phyloP scores from a whole-genome alignment of 176 grass and related monocot species.

The Musa acuminata region DNA sequence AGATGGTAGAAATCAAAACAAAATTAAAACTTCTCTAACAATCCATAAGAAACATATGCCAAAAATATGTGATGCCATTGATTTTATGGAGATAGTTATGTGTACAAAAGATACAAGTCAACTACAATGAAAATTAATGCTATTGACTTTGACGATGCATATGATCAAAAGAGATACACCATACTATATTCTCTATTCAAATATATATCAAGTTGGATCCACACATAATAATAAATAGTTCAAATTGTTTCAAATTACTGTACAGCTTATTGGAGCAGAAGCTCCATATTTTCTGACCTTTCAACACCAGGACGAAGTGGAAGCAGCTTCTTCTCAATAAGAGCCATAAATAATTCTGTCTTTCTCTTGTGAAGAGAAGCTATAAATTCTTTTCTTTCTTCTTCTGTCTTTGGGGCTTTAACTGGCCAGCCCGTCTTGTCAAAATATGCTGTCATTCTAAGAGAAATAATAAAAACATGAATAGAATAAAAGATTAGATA shows the following conservation, averaged over 20 bases:
- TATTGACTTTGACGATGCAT: too few species aligned
- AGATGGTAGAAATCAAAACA: too few species aligned
- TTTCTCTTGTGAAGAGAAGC: slow-evolving; percentile 94
- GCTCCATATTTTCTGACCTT: slow-evolving; percentile 35
- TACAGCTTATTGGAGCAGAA: neutral
- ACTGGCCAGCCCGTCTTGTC: slow-evolving; percentile 75
- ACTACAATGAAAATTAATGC: too few species aligned
- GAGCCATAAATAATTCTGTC: slow-evolving; percentile 84
- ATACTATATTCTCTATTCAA: neutral
- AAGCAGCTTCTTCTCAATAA: slow-evolving; percentile 95
- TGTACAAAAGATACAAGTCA: too few species aligned
- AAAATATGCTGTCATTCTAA: slow-evolving; percentile 95
- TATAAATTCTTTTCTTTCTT: slow-evolving; percentile 77
- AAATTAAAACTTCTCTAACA: too few species aligned
- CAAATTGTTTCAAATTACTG: too few species aligned
- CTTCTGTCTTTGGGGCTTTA: slow-evolving; percentile 63
- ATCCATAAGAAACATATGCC: too few species aligned
- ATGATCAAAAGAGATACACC: too few species aligned
- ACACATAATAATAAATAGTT: too few species aligned
- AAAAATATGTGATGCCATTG: too few species aligned
- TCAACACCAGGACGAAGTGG: slow-evolving; percentile 94
- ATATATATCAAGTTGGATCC: neutral
- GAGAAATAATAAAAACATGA: neutral
- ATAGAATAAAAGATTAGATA: neutral
- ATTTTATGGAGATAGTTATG: too few species aligned